Percentiles rank a stretch among this genome's conserved stretches.
Conservation (phyloP, 2,329 filamentous ascomycete genomes). For the Fonsecaea erecta region DNA sequence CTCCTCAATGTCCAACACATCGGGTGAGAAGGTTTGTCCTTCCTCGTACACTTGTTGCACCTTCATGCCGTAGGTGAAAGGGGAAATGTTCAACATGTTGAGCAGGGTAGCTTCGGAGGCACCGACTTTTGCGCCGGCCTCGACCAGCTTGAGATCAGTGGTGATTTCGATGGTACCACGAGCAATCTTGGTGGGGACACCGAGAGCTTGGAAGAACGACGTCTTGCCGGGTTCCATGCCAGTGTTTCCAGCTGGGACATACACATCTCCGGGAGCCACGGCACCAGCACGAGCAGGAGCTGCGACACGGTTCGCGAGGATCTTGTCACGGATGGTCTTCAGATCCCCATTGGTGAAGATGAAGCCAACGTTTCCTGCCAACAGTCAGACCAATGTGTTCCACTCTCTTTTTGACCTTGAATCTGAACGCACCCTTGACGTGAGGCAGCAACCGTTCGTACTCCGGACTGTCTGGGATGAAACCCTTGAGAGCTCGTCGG, state of each 20-base stretch:
- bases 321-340: conserved; percentile 90
- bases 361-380: conserved; percentile 87
- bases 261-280: conserved; percentile 90
- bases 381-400: conserved; percentile 25
- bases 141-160: conserved; percentile 94
- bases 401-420: conserved; percentile 18
- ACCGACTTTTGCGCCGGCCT: conserved; percentile 91
- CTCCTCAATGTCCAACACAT: conserved; percentile 91
- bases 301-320: conserved; percentile 95
- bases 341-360: conserved; percentile 99
- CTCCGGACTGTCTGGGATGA: conserved; percentile 87
- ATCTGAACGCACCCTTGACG: conserved; percentile 70
- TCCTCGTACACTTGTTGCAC: conserved; percentile 96
- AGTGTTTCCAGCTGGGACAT: conserved; percentile 96
- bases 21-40: conserved; percentile 86
- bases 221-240: conserved; percentile 99
- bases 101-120: conserved; percentile 97
- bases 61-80: conserved; percentile 99
- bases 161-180: conserved; percentile 99
- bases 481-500: conserved; percentile 95
- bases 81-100: conserved; percentile 99
- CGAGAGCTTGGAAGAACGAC: conserved; percentile 99
- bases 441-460: conserved; percentile 96
- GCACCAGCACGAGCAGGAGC: conserved; percentile 98
- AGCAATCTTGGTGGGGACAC: conserved; percentile 99